Conservation (phyloP, 2,329 filamentous ascomycete species). For the Talaromyces atroroseus region DNA sequence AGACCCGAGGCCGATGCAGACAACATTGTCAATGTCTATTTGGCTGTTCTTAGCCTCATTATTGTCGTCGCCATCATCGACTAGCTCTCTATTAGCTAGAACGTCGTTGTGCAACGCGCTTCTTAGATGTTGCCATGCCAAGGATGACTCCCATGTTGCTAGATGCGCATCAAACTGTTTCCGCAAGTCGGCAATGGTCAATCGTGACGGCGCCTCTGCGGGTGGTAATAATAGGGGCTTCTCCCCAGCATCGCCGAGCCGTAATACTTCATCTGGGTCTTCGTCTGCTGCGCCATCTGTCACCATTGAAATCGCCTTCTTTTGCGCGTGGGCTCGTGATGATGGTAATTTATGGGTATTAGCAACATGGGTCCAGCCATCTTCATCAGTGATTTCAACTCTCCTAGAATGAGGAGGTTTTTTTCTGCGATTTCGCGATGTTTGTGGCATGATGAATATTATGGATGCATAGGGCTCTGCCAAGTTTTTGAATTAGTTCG, state of each 20-base stretch:
- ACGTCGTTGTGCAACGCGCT: constrained; percentile 17
- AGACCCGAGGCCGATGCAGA: constrained; percentile 39
- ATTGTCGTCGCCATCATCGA: not conserved
- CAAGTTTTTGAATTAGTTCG: not conserved
- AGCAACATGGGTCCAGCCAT: constrained; percentile 43
- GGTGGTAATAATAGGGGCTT: constrained; percentile 24
- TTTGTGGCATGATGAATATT: constrained; percentile 29
- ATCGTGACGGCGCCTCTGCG: constrained; percentile 30
- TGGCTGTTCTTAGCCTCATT: not conserved
- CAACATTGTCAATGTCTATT: constrained; percentile 23
- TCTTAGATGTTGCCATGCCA: constrained; percentile 22
- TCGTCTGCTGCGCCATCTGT: constrained; percentile 12
- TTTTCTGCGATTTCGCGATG: constrained; percentile 24
- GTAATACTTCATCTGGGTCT: not conserved
- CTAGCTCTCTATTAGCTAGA: not conserved
- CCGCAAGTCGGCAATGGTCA: constrained; percentile 29
- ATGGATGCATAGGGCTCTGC: not conserved
- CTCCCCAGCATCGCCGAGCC: not conserved
- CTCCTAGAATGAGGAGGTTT: constrained; percentile 24
- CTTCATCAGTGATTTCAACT: constrained; percentile 31
- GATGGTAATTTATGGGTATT: constrained; percentile 17
- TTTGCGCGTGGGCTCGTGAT: not conserved
- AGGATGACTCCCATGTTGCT: constrained; percentile 8
- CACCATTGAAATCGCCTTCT: not conserved
- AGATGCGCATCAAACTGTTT: constrained; percentile 25